A percentile compares a stretch with the other conserved stretches of the same genome.
Evolutionary conservation across 2,329 filamentous ascomycete species (phyloP).

Genomic region (Waltergamsia citrina): DNA sequence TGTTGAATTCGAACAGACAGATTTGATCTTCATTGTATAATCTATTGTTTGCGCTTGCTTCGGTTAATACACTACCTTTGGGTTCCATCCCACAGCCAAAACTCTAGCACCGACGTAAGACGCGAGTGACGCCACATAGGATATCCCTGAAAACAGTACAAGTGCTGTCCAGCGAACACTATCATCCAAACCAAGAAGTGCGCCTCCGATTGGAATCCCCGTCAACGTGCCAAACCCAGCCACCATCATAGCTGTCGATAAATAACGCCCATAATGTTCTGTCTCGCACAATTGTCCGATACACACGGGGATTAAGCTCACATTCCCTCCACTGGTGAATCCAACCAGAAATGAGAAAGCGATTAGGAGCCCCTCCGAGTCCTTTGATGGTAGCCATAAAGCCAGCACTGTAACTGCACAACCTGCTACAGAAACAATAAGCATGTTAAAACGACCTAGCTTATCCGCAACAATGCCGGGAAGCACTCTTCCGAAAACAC

Average conservation of each 20-base stretch:
- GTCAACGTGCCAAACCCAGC: conserved; percentile 51
- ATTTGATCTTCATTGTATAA: too few relatives aligned
- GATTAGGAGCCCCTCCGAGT: not conserved
- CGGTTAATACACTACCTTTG: too few relatives aligned
- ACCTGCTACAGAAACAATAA: conserved; percentile 53
- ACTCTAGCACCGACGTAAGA: conserved; percentile 22
- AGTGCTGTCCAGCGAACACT: conserved; percentile 23
- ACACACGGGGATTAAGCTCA: conserved; percentile 62
- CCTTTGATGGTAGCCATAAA: conserved; percentile 41
- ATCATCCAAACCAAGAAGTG: conserved; percentile 18
- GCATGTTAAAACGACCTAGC: conserved; percentile 60
- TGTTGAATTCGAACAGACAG: too few relatives aligned
- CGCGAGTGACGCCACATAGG: conserved; percentile 20
- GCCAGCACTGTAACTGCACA: conserved; percentile 30
- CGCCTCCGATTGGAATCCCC: conserved; percentile 39
- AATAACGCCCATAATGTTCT: conserved; percentile 59
- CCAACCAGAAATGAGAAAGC: conserved; percentile 58
- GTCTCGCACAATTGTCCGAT: conserved; percentile 61
- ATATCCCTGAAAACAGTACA: conserved; percentile 26
- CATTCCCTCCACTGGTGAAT: conserved; percentile 60
- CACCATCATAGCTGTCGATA: conserved; percentile 60
- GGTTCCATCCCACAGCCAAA: conserved; percentile 26
- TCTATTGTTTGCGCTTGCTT: too few relatives aligned
- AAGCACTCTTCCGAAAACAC: conserved; percentile 55
- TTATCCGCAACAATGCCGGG: conserved; percentile 55